A percentile compares a stretch with the other conserved stretches of the same genome.
phyloP scores from a whole-genome alignment of 2,329 filamentous ascomycete species.

The Rhexocercosporidium sp. region DNA sequence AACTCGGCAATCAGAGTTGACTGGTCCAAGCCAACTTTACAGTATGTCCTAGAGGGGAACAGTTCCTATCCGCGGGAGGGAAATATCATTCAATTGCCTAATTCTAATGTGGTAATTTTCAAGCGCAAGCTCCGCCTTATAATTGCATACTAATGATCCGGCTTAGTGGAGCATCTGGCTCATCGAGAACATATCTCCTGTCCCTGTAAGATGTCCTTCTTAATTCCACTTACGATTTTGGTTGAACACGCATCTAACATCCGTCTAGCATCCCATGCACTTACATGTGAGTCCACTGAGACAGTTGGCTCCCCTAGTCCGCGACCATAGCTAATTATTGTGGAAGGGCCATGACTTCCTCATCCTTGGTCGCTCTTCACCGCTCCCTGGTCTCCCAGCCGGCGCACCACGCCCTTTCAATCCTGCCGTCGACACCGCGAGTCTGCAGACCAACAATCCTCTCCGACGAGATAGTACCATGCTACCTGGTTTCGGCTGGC shows the following conservation, averaged over 20 bases:
- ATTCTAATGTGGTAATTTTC: slow-evolving; percentile 16
- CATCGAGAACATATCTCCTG: background rate
- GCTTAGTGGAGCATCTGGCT: slow-evolving; percentile 9
- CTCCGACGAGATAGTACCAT: slow-evolving; percentile 55
- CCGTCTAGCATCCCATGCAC: slow-evolving; percentile 50
- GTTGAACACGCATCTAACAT: background rate
- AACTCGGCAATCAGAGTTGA: slow-evolving; percentile 42
- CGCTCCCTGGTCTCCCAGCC: slow-evolving; percentile 50
- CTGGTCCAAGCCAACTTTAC: slow-evolving; percentile 49
- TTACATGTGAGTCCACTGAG: slow-evolving; percentile 44
- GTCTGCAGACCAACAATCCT: slow-evolving; percentile 52
- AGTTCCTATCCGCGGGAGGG: background rate
- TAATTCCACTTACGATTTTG: background rate
- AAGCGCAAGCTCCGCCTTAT: no score
- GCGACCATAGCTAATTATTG: background rate
- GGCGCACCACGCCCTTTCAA: background rate
- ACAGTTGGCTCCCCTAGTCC: background rate
- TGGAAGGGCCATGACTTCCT: slow-evolving; percentile 26
- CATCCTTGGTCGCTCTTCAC: slow-evolving; percentile 50
- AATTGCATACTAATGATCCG: background rate
- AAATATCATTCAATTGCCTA: slow-evolving; percentile 21
- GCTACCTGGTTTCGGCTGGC: slow-evolving; percentile 49
- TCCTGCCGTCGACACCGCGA: slow-evolving; percentile 20
- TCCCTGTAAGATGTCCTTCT: slow-evolving; percentile 2
- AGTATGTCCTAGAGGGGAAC: slow-evolving; percentile 36